Evolutionary conservation across 768 basidiomycete genomes (phyloP).

Genomic region (Tylopilus rubrobrunneus): DNA sequence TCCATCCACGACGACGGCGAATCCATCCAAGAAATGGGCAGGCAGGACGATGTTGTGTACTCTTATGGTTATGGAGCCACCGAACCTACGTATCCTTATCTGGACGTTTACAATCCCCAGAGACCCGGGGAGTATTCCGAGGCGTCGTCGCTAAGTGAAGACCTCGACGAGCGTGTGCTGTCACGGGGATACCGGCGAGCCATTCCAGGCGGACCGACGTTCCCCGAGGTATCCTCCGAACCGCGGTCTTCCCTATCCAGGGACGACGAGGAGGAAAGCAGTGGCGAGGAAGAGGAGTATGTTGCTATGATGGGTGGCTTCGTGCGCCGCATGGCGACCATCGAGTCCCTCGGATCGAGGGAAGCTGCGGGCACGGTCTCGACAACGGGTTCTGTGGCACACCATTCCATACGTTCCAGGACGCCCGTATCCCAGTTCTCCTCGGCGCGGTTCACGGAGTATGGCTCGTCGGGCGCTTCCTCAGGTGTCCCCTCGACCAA

Average conservation of each 20-base stretch:
- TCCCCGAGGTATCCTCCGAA: conserved; percentile 13
- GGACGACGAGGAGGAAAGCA: conserved; percentile 2
- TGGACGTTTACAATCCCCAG: conserved; percentile 29
- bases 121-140: conserved; percentile 1
- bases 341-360: conserved; percentile 69
- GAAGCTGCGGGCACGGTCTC: conserved; percentile 38
- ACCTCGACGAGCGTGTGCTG: neutral
- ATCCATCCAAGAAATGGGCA: conserved; percentile 9
- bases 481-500: neutral
- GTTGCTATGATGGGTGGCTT: conserved; percentile 60
- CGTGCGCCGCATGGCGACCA: conserved; percentile 76
- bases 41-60: conserved; percentile 7
- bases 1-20: conserved; percentile 11
- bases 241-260: conserved; percentile 10
- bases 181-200: neutral
- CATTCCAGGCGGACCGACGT: neutral
- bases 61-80: conserved; percentile 29
- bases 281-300: conserved; percentile 31
- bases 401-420: conserved; percentile 24
- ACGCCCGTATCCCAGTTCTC: conserved; percentile 22
- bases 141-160: conserved; percentile 1
- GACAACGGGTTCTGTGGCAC: conserved; percentile 29
- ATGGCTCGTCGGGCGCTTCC: conserved; percentile 3
- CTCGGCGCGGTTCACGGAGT: conserved; percentile 21
- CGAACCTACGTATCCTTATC: conserved; percentile 27